Evolutionary conservation across 129 eudicot species (phyloP), one percentile per base, ranked within the genome.

Genomic region (Pulicaria dysenterica): DNA sequence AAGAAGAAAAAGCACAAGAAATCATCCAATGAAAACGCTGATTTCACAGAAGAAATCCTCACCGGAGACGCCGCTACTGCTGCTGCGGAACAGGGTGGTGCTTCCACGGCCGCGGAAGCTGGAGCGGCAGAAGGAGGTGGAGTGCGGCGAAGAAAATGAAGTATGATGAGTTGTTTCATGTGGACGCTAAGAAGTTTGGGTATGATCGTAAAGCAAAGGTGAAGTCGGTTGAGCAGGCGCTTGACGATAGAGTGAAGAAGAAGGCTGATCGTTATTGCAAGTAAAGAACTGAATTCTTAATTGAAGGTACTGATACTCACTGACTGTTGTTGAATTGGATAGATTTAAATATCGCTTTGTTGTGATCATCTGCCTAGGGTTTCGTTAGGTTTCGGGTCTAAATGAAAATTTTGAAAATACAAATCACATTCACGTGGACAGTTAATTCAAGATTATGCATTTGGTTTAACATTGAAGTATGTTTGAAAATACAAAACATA

Each of bases 231-330:
- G 99, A 85, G 64, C 86, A 84, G 0, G 96, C 96, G 15, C 93
- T 94, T 57, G 99, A 93, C 58, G 96, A 93, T 42, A 86, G 98
- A 16, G 90, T 93, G 24, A 87, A 89, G 96, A 93, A 93, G 90
- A 93, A 93, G 83, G 98, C 98, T 36, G 98, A 93, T 75, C 95
- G 98, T 1, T 89, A 93, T 74, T 93, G 98, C 85, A 93, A 93
- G 80, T 92, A 79, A 68, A 44, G 19, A 8, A 7, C 3, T 73
- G 17, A 10, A 3, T 63, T 58, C 55, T 5, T 36, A 41, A 48
- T 51, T 43, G 42, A 66, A 73, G 74, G 75, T 79, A 79, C 57
- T 46, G 34, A n/a, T 14, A 10, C 11, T 11, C 31, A 38, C 49
- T 46, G 47, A 58, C 48, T 64, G 72, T 51, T 74, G 56, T 42